A percentile compares a stretch with the other conserved stretches of the same genome.
phyloP scores from a whole-genome alignment of 2,329 filamentous ascomycete genomes.

The Hypomyces rosellus region DNA sequence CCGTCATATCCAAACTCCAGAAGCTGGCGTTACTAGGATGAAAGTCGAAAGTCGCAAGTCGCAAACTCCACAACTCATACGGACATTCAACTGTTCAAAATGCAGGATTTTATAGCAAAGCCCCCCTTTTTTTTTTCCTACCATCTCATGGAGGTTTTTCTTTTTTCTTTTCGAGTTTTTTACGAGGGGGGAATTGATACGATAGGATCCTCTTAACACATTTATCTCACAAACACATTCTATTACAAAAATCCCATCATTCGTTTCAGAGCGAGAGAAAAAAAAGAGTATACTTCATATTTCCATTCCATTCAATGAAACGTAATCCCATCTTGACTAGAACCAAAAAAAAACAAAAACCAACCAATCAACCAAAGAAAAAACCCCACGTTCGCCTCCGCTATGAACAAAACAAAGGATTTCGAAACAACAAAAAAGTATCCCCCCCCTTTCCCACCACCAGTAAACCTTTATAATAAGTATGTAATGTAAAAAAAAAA shows the following conservation, averaged over 20 bases:
- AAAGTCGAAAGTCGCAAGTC: conserved; percentile 3
- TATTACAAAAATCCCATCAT: too few species aligned
- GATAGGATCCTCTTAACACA: too few species aligned
- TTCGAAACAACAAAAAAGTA: conserved; percentile 8
- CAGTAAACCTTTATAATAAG: too few species aligned
- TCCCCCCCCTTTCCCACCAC: background rate
- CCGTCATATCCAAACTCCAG: conserved; percentile 42
- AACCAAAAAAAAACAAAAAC: too few species aligned
- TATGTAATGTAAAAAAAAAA: background rate
- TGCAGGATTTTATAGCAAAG: background rate
- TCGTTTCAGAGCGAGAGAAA: background rate
- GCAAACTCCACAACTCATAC: background rate
- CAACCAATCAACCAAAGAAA: conserved; percentile 11
- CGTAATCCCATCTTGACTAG: too few species aligned
- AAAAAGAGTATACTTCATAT: conserved; percentile 3
- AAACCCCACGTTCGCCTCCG: conserved; percentile 26
- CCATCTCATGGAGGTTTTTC: background rate
- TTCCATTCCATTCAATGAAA: conserved; percentile 6
- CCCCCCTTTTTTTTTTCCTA: too few species aligned
- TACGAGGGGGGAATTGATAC: too few species aligned
- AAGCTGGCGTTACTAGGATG: conserved; percentile 46
- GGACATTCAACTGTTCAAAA: background rate
- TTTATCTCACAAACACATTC: too few species aligned
- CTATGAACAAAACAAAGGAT: conserved; percentile 20
- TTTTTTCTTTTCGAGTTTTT: background rate